phyloP scores from a whole-genome alignment of 2,329 filamentous ascomycete species.

The Ilyonectria mors-panacis region DNA sequence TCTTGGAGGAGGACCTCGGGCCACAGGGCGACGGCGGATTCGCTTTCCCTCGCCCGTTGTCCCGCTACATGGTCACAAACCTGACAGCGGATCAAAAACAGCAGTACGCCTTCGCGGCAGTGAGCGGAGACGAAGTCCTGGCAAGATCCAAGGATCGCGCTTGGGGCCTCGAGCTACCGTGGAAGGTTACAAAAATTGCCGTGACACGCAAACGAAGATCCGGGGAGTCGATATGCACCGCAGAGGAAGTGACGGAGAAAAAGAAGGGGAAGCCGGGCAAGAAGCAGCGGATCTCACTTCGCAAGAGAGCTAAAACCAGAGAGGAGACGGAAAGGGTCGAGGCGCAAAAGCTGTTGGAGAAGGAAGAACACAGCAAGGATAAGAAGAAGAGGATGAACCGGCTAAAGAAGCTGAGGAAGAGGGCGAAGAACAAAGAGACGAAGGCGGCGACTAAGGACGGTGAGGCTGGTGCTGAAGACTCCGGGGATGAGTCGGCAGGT shows the following conservation, averaged over 20 bases:
- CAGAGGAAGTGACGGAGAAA: slow-evolving; percentile 38
- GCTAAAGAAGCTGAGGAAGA: slow-evolving; percentile 71
- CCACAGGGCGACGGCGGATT: slow-evolving; percentile 55
- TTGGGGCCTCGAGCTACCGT: slow-evolving; percentile 74
- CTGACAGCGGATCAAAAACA: slow-evolving; percentile 55
- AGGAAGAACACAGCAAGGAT: slow-evolving; percentile 70
- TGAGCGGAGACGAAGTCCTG: slow-evolving; percentile 68
- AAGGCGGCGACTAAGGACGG: slow-evolving; percentile 55
- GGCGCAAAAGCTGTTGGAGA: slow-evolving; percentile 59
- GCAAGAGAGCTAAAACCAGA: slow-evolving; percentile 61
- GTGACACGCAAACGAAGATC: slow-evolving; percentile 50
- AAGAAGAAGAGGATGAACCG: slow-evolving; percentile 75
- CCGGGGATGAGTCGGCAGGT: slow-evolving; percentile 30
- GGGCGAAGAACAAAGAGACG: slow-evolving; percentile 70
- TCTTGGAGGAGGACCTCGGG: slow-evolving; percentile 63
- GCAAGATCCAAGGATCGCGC: slow-evolving; percentile 58
- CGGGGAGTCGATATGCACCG: slow-evolving; percentile 20
- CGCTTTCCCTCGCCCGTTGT: slow-evolving; percentile 56
- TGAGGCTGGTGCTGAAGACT: slow-evolving; percentile 41
- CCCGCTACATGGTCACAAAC: slow-evolving; percentile 64
- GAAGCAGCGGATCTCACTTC: slow-evolving; percentile 68
- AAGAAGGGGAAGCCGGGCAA: slow-evolving; percentile 67
- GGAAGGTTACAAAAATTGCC: slow-evolving; percentile 66
- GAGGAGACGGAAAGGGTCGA: slow-evolving; percentile 58
- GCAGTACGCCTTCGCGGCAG: slow-evolving; percentile 62